These are phyloP conservation scores for Pythium periplocum DNA, from an alignment of 352 stramenopile species.

Conservation along the genomic window DNA sequence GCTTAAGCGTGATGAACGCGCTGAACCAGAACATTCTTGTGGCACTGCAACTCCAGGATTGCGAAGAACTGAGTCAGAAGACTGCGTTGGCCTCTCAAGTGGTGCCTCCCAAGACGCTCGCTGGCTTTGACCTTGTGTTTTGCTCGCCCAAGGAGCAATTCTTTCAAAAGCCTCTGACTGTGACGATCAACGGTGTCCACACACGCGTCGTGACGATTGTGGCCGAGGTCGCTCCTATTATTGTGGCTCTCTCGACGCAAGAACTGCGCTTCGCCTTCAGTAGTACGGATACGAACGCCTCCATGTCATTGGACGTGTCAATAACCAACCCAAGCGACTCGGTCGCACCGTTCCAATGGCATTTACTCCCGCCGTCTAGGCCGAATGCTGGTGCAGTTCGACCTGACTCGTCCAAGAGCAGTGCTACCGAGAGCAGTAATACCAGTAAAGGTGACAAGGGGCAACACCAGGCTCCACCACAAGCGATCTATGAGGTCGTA, in stretches of 20 bases:
- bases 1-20: constrained; percentile 87
- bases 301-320: constrained; percentile 52
- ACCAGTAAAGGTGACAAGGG: constrained; percentile 7
- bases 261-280: constrained; percentile 81
- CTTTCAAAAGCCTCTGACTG: constrained; percentile 80
- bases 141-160: constrained; percentile 68
- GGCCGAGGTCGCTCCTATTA: constrained; percentile 88
- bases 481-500: constrained; percentile 45
- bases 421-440: constrained; percentile 14
- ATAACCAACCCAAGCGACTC: constrained; percentile 91
- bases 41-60: constrained; percentile 35
- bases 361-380: constrained; percentile 6
- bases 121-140: constrained; percentile 91
- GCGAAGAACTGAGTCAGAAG: constrained; percentile 56
- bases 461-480: constrained; percentile 10
- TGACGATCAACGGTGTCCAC: constrained; percentile 84
- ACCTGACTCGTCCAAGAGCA: constrained; percentile 64
- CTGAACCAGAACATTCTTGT: constrained; percentile 82
- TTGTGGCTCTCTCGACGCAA: constrained; percentile 53
- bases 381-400: constrained; percentile 13
- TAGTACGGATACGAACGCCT: constrained; percentile 36
- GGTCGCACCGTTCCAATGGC: constrained; percentile 83
- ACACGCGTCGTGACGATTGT: constrained; percentile 77
- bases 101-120: constrained; percentile 64
- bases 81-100: constrained; percentile 75